phyloP scores from a whole-genome alignment of 2,329 filamentous ascomycete species.

The Rosellinia necatrix region DNA sequence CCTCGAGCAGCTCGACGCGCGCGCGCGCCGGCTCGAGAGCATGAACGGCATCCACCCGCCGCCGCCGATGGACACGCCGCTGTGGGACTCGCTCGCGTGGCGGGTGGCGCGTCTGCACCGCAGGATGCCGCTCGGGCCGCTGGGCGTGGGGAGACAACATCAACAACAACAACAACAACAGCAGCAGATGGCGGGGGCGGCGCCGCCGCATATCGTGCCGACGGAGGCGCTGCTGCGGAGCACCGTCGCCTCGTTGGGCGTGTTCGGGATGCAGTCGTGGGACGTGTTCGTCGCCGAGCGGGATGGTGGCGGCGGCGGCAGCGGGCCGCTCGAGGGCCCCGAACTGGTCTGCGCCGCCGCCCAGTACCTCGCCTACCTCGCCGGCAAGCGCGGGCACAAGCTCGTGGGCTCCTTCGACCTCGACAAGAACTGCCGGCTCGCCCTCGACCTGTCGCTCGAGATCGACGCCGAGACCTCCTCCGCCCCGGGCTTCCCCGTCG shows the following conservation, averaged over 20 bases:
- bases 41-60: constrained; percentile 26
- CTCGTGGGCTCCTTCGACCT: constrained; percentile 27
- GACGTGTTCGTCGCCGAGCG: background rate
- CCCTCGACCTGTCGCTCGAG: constrained; percentile 22
- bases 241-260: constrained; percentile 5
- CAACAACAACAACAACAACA: too few relatives aligned
- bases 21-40: constrained; percentile 30
- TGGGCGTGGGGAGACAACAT: background rate
- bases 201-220: constrained; percentile 18
- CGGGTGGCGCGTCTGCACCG: constrained; percentile 30
- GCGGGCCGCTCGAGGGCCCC: constrained; percentile 13
- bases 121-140: constrained; percentile 15
- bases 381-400: constrained; percentile 25
- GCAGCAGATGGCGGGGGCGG: too few relatives aligned
- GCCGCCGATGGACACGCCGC: constrained; percentile 31
- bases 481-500: background rate
- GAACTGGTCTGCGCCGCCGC: constrained; percentile 14
- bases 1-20: constrained; percentile 29
- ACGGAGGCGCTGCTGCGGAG: constrained; percentile 24
- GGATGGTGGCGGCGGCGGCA: too few relatives aligned
- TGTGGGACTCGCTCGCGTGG: constrained; percentile 36
- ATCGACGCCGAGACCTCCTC: constrained; percentile 6
- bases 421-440: constrained; percentile 18
- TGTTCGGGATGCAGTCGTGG: constrained; percentile 11
- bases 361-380: constrained; percentile 32